Conservation (phyloP, 495 filamentous ascomycete genomes). For the Lasiosphaeria miniovina region DNA sequence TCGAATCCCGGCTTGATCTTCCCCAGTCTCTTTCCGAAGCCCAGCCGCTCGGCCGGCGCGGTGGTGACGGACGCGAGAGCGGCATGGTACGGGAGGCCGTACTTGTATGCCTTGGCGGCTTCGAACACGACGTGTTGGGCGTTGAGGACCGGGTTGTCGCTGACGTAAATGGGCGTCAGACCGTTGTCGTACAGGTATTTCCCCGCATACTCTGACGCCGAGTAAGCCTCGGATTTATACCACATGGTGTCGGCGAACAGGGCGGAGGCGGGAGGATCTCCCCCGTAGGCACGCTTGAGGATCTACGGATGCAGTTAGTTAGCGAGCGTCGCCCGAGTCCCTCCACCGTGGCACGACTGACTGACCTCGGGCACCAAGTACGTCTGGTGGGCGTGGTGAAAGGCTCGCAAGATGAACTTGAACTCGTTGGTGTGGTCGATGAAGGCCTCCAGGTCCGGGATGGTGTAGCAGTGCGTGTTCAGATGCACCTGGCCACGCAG, state of each 20-base stretch:
- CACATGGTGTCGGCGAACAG: conserved; percentile 61
- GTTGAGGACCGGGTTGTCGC: conserved; percentile 50
- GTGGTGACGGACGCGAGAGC: conserved; percentile 60
- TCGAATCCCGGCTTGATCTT: conserved; percentile 62
- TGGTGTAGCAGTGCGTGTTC: conserved; percentile 67
- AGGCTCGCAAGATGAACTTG: conserved; percentile 57
- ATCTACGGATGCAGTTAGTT: conserved; percentile 24
- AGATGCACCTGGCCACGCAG: conserved; percentile 58
- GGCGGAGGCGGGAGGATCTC: conserved; percentile 43
- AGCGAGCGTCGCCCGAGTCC: neutral
- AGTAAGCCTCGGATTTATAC: conserved; percentile 62
- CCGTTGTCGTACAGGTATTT: conserved; percentile 59
- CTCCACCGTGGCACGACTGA: too few species aligned
- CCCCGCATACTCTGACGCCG: conserved; percentile 56
- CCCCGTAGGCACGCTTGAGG: conserved; percentile 49
- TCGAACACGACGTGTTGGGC: conserved; percentile 54
- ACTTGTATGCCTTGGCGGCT: conserved; percentile 58
- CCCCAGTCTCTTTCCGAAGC: conserved; percentile 57
- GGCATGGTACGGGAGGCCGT: conserved; percentile 58
- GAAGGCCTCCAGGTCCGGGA: conserved; percentile 61
- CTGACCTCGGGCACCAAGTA: conserved; percentile 55
- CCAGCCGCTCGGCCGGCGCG: conserved; percentile 57
- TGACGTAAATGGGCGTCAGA: conserved; percentile 50
- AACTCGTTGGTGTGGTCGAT: conserved; percentile 64
- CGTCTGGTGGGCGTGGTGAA: conserved; percentile 63